Evolutionary conservation across 345 rosid genomes (phyloP), one percentile per base, ranked within the genome.

Genomic region (Litchi chinensis): DNA sequence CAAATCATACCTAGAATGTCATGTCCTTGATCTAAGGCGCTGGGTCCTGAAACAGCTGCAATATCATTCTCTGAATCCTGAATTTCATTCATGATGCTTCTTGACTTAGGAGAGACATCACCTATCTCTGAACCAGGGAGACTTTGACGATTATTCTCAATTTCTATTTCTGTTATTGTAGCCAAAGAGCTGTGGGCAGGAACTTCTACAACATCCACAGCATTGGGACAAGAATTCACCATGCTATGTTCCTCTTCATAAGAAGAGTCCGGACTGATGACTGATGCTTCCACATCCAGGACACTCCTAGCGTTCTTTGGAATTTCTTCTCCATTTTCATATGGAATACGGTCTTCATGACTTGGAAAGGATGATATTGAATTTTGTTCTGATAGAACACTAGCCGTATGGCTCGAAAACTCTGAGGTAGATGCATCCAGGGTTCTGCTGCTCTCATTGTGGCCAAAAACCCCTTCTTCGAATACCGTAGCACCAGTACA

Each of bases 101-200:
- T 85, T 11, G 82, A 81, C 68, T 80, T 83, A 40, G 76, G 76
- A 71, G 87, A 83, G 52, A 43, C 74, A 68, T 79, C 91, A 77
- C 76, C 89, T 72, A 69, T 83, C 75, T 78, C 88, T 41, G 88
- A 84, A 77, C 77, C 69, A 74, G 76, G 81, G 65, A 72, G 69
- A 57, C 78, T 82, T 37, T 52, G 85, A 83, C 75, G 78, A 83
- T 79, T 71, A 59, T 85, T 86, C 82, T 86, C 88, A 6, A 71
- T 60, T 85, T 90, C 94, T 74, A 86, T 93, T 88, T 91, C 98
- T 78, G 94, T 87, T 81, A 80, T 84, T 77, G 87, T 81, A n/a
- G 82, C 87, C 76, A 90, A 82, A 72, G 85, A 80, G 78, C 79
- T 80, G 37, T 75, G 88, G 37, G 60, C 68, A 26, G 85, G 79